phyloP scores from a whole-genome alignment of 2,329 filamentous ascomycete genomes.

The Drechslera avenae region DNA sequence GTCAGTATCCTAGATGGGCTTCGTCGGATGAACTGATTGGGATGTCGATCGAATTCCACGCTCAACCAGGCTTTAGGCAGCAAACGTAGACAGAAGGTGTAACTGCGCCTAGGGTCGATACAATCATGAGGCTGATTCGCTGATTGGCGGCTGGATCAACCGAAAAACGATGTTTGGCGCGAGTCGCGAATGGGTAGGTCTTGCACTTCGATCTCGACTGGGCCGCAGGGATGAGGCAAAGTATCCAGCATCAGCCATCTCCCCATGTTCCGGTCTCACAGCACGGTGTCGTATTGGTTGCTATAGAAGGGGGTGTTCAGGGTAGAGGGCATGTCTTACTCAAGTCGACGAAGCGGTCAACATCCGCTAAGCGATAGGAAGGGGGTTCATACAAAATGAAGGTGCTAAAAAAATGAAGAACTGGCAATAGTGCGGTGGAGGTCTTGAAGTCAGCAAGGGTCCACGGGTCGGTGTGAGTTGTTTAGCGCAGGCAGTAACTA shows the following conservation, averaged over 20 bases:
- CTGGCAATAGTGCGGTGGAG: constrained; percentile 19
- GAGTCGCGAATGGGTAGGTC: constrained; percentile 1
- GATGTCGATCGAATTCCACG: background rate
- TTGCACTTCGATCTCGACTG: constrained; percentile 16
- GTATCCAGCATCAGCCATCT: constrained; percentile 26
- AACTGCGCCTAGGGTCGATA: constrained; percentile 4
- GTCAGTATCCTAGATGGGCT: constrained; percentile 20
- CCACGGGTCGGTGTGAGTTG: constrained; percentile 22
- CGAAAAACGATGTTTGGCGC: constrained; percentile 3
- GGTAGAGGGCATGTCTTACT: constrained; percentile 33
- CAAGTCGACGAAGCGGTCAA: constrained; percentile 27
- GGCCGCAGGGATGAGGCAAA: constrained; percentile 11
- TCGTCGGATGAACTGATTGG: background rate
- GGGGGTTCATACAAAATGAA: constrained; percentile 22
- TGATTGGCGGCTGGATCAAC: constrained; percentile 3
- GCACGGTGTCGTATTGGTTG: constrained; percentile 19
- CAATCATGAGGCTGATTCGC: constrained; percentile 13
- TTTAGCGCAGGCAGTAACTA: constrained; percentile 15
- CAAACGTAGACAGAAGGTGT: constrained; percentile 1
- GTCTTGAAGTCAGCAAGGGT: constrained; percentile 16
- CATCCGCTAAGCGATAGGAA: constrained; percentile 16
- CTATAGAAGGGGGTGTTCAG: constrained; percentile 15
- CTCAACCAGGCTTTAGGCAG: constrained; percentile 8
- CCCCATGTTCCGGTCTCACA: constrained; percentile 16
- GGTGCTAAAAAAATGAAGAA: constrained; percentile 11